Evolutionary conservation across 1,284 basidiomycete species (phyloP).

Genomic region (Cutaneotrichosporon sp.): DNA sequence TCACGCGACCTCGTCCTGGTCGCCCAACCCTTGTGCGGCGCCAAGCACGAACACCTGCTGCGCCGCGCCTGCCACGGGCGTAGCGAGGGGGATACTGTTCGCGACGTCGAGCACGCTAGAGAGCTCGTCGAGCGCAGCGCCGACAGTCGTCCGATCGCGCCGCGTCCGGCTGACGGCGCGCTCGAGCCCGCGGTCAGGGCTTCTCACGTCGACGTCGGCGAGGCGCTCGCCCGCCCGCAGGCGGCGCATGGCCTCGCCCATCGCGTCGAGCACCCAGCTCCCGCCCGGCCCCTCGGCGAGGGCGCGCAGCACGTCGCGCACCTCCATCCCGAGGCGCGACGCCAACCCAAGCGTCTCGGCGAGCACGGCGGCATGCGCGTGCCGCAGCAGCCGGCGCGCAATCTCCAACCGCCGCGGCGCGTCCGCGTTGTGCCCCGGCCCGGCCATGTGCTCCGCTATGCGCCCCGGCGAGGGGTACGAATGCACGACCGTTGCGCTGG

Average conservation of each 20-base stretch:
- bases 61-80: not conserved
- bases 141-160: not conserved
- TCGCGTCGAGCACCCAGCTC: not conserved
- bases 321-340: not conserved
- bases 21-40: slow-evolving; percentile 13
- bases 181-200: not conserved
- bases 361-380: not conserved
- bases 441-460: not conserved
- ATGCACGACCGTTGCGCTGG: not conserved
- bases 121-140: not conserved
- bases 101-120: not conserved
- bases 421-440: not conserved
- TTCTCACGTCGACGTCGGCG: not conserved
- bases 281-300: not conserved
- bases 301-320: not conserved
- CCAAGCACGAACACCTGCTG: slow-evolving; percentile 1
- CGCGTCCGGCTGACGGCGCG: not conserved
- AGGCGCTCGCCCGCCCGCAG: not conserved
- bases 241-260: not conserved
- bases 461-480: not conserved
- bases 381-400: not conserved
- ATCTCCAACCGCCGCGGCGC: slow-evolving; percentile 1
- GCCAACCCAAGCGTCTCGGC: not conserved
- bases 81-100: not conserved
- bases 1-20: slow-evolving; percentile 16